Percentiles rank a stretch among this genome's conserved stretches.
Conservation (phyloP, 768 basidiomycete genomes). For the Termitomyces sp. region DNA sequence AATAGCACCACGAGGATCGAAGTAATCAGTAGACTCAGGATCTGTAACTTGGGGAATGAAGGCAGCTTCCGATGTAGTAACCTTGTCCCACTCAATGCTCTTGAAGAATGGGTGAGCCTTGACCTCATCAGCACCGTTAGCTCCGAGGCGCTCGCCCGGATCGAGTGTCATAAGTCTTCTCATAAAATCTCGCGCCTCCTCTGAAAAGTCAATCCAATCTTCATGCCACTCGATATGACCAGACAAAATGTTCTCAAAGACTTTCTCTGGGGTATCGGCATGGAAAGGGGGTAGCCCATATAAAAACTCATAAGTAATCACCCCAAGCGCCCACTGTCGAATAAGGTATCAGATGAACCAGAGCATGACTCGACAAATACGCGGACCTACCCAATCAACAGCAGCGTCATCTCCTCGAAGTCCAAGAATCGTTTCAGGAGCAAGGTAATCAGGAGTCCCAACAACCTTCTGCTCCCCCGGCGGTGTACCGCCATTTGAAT, state of each 20-base stretch:
- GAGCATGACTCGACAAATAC: background rate
- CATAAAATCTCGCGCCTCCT: conserved; percentile 89
- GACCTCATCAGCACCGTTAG: conserved; percentile 86
- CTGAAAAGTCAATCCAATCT: conserved; percentile 82
- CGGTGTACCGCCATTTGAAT: conserved; percentile 64
- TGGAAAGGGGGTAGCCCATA: conserved; percentile 98
- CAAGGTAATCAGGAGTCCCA: conserved; percentile 96
- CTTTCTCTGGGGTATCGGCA: conserved; percentile 93
- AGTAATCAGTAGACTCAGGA: conserved; percentile 99
- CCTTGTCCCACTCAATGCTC: conserved; percentile 90
- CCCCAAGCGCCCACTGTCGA: conserved; percentile 92
- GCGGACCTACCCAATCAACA: conserved; percentile 86
- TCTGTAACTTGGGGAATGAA: conserved; percentile 95
- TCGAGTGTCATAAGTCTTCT: conserved; percentile 78
- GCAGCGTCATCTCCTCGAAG: conserved; percentile 91
- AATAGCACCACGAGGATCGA: conserved; percentile 92
- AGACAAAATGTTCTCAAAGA: conserved; percentile 97
- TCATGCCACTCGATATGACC: conserved; percentile 95
- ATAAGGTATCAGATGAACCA: conserved; percentile 7
- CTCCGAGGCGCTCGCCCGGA: conserved; percentile 75
- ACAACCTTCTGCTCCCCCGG: conserved; percentile 91
- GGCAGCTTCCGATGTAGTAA: conserved; percentile 82
- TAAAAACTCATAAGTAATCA: conserved; percentile 96
- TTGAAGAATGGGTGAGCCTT: conserved; percentile 88
- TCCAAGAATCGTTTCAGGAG: conserved; percentile 93